A percentile compares a stretch with the other conserved stretches of the same genome.
Evolutionary conservation across 257 asterid species (phyloP).

Genomic region (Plectranthus barbatus): DNA sequence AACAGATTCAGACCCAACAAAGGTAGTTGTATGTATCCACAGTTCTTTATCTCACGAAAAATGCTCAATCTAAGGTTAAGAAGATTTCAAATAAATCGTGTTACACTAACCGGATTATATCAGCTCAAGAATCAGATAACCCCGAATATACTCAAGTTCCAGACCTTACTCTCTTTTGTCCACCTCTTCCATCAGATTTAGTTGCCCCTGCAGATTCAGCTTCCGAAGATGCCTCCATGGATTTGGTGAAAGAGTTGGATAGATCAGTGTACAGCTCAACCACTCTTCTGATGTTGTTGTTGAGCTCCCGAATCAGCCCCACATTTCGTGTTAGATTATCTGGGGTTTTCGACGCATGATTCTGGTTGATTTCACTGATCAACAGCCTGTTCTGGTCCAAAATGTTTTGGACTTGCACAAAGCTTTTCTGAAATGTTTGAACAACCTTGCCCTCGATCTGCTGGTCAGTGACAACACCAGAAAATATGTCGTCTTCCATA

Average conservation of each 20-base stretch:
- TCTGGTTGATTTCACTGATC: no score
- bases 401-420: constrained; percentile 38
- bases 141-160: constrained; percentile 24
- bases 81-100: constrained; percentile 9
- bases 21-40: constrained; percentile 2
- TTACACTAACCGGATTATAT: constrained; percentile 14
- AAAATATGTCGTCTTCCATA: constrained; percentile 37
- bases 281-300: constrained; percentile 43
- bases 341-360: constrained; percentile 34
- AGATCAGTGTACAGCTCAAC: constrained; percentile 40
- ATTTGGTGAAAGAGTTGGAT: constrained; percentile 33
- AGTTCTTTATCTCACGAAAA: constrained; percentile 2
- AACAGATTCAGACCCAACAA: constrained; percentile 1
- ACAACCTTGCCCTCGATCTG: constrained; percentile 28
- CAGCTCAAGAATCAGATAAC: constrained; percentile 9
- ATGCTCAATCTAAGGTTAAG: constrained; percentile 8
- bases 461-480: constrained; percentile 23
- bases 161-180: constrained; percentile 38
- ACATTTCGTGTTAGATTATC: constrained; percentile 35
- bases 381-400: no score
- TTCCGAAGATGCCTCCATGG: constrained; percentile 44
- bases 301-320: constrained; percentile 48
- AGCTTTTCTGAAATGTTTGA: no score
- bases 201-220: constrained; percentile 30
- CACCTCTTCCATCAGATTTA: constrained; percentile 37